These are phyloP conservation scores for Yamadazyma jaroonii DNA, from an alignment of 1,139 yeast species.

Conservation along the genomic window DNA sequence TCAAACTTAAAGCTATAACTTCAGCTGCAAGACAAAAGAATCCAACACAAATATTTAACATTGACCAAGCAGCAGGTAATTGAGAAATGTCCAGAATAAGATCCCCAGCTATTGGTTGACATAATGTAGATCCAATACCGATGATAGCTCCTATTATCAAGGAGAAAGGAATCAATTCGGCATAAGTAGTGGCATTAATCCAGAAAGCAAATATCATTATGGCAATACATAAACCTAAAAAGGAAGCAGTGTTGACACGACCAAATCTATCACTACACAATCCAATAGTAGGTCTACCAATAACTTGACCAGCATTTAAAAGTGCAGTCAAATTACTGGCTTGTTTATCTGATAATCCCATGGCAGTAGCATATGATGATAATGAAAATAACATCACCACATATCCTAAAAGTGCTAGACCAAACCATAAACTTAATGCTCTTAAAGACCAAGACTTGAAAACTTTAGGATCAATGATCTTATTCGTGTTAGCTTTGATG, in stretches of 20 bases:
- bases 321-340: conserved; percentile 62
- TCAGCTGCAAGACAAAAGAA: conserved; percentile 47
- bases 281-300: conserved; percentile 70
- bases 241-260: conserved; percentile 48
- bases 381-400: conserved; percentile 58
- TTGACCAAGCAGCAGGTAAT: conserved; percentile 61
- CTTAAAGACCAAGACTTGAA: conserved; percentile 37
- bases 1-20: conserved; percentile 47
- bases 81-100: conserved; percentile 42
- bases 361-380: conserved; percentile 58
- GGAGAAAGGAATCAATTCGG: conserved; percentile 51
- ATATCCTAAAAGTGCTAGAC: conserved; percentile 54
- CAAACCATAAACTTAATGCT: conserved; percentile 54
- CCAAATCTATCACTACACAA: conserved; percentile 56
- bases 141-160: conserved; percentile 51
- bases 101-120: conserved; percentile 60
- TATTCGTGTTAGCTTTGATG: conserved; percentile 18
- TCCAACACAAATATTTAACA: conserved; percentile 48
- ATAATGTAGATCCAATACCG: conserved; percentile 67
- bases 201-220: conserved; percentile 47
- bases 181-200: conserved; percentile 54
- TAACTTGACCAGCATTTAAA: conserved; percentile 58
- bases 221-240: conserved; percentile 27
- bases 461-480: conserved; percentile 28
- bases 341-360: conserved; percentile 54